Evolutionary conservation across 2,329 filamentous ascomycete genomes (phyloP), one percentile per base, ranked within the genome.

Genomic region (Didymella arachidicola): DNA sequence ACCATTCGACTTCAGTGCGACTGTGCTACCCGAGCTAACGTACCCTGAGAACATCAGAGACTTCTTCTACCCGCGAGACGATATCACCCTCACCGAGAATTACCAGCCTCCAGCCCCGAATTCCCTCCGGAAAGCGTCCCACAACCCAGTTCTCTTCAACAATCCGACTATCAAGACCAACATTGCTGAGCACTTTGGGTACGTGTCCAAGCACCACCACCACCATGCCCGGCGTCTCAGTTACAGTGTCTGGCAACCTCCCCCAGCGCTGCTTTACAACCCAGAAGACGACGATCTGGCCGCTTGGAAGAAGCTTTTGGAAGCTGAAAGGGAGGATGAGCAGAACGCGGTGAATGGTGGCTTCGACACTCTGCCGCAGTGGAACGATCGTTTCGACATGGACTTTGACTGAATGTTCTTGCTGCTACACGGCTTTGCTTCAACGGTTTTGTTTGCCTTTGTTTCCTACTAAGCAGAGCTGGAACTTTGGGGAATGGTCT

Each of bases 131-230:
- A 44, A 10, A 22, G 10, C 2, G 14, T 59, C 52, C 52, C 47
- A 2, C 79, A 70, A 97, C 93, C 82, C 97, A 93, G 60, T 93
- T 91, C 58, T 62, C 41, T 69, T 62, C 60, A 48, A 26, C 27
- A 61, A 64, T 12, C 57, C 53, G 0, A n/a, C 26, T 4, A 30
- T 67, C 32, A 52, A 41, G 14, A 30, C 14, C n/a, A 54, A 59
- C 8, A 44, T 68, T 5, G 30, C 50, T 18, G 43, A 59, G 12
- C 49, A 52, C 32, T 68, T 64, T 29, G 59, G 55, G 1, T 16
- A 49, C 19, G 2, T 41, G 0, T 77, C 97, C 97, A 82, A 97
- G 97, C 80, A 97, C 93, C 43, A 91, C 93, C 43, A 91, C 93
- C 0, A 93, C 93, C 55, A 92, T 5, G 18, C 12, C 18, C 43